Evolutionary conservation across 805 yeast species (phyloP).

Genomic region (Monosporozyma unispora): DNA sequence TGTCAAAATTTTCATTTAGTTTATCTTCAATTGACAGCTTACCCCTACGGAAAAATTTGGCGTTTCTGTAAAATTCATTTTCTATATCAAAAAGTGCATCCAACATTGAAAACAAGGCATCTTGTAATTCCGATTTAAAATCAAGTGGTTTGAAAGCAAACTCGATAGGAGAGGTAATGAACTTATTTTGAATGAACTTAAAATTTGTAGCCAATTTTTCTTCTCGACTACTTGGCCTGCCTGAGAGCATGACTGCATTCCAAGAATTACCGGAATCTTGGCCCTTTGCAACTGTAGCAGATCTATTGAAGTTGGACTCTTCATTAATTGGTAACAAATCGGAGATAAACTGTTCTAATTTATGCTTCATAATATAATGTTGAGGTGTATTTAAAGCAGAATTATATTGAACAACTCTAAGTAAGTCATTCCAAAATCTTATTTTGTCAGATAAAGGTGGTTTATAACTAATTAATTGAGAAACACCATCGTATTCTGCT

Average conservation of each 20-base stretch:
- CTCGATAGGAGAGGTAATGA: constrained; percentile 18
- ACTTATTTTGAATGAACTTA: constrained; percentile 12
- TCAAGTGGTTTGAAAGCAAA: constrained; percentile 12
- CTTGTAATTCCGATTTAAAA: constrained; percentile 14
- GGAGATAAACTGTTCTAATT: constrained; percentile 19
- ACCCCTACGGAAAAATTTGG: constrained; percentile 7
- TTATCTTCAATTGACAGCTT: constrained; percentile 9
- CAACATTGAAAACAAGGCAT: constrained; percentile 10
- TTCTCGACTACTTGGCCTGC: constrained; percentile 8
- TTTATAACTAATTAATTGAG: constrained; percentile 25
- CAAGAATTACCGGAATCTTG: constrained; percentile 16
- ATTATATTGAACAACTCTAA: constrained; percentile 14
- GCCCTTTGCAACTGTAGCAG: constrained; percentile 13
- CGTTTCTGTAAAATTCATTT: constrained; percentile 15
- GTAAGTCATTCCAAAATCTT: constrained; percentile 25
- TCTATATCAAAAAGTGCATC: constrained; percentile 19
- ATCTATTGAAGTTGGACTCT: constrained; percentile 25
- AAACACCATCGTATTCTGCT: constrained; percentile 10
- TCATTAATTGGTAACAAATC: constrained; percentile 22
- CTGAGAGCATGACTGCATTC: constrained; percentile 8
- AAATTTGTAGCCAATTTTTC: constrained; percentile 18
- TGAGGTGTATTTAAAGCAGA: constrained; percentile 18
- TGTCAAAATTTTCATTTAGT: constrained; percentile 14
- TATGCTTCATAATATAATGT: constrained; percentile 20
- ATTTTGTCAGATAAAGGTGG: constrained; percentile 23